Base-by-base conservation (phyloP, 352 stramenopile genomes). In the Elongisporangium prolatum region DNA sequence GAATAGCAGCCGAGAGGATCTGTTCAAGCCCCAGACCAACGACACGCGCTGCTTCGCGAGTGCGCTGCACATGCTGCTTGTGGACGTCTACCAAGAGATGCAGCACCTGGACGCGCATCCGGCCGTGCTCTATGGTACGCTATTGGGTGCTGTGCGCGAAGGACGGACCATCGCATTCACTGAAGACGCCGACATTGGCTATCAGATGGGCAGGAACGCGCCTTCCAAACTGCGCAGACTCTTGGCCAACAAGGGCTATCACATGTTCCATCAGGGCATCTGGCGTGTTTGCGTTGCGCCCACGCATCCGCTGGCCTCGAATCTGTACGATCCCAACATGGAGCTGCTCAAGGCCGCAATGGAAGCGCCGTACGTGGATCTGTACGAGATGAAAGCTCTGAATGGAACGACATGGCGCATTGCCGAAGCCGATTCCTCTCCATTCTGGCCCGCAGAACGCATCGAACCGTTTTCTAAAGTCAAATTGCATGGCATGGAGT, bases 221-320 rank as follows among this genome's bases (percentile, higher is more conserved):
- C 25, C 20, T 17, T 50, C 56, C 9, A 18, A 63, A 17, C 49
- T 74, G 21, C 64, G 67, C 37, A 21, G 57, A 48, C 21, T 60
- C 24, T 60, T 83, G 22, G 60, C 60, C 54, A 38, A n/a, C 13
- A 71, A 59, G 47, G 71, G 66, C 7, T 78, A 73, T 50, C 74
- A 84, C 61, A 56, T 84, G 38, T 84, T 80, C 54, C 57, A 71
- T 51, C 56, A 65, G 21, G 44, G 50, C 16, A 63, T 83, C 10
- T 80, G 71, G 74, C 59, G 74, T 13, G 66, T 84, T 47, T 84
- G 74, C 55, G 60, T 84, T 16, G 65, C 71, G 11, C 74, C 71
- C 3, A 78, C 61, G 3, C 71, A 84, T 44, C 71, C 74, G 24
- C 53, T 84, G 40, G 74, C 74, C 40, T 21, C 28, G 10, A 60